A percentile compares a stretch with the other conserved stretches of the same genome.
Evolutionary conservation across 2,329 filamentous ascomycete genomes (phyloP).

Genomic region (Hyphodiscus sp.): DNA sequence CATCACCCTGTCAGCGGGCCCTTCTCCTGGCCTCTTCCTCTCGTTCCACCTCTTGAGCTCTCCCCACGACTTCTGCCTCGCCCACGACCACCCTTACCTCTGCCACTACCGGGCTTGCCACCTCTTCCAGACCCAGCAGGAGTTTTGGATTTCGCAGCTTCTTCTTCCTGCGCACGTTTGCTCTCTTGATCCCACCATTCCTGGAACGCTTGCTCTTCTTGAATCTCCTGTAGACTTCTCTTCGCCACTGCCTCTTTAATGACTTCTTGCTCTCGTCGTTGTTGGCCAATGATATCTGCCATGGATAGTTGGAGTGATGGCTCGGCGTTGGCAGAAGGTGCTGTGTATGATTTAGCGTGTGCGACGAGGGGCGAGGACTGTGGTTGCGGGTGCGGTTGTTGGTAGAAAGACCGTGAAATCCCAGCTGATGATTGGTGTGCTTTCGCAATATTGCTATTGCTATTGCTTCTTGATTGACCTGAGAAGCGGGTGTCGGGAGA

Average conservation of each 20-base stretch:
- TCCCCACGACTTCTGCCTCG: conserved; percentile 16
- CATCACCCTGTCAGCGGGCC: neutral
- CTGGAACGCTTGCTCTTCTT: conserved; percentile 94
- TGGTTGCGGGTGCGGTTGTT: conserved; percentile 21
- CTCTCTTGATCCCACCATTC: conserved; percentile 94
- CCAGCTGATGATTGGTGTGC: conserved; percentile 7
- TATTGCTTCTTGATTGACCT: conserved; percentile 39
- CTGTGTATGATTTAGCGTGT: conserved; percentile 56
- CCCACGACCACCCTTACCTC: conserved; percentile 15
- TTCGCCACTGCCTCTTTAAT: conserved; percentile 82
- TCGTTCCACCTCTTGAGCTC: conserved; percentile 1
- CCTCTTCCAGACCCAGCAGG: conserved; percentile 14
- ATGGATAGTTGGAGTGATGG: conserved; percentile 66
- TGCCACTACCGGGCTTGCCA: conserved; percentile 17
- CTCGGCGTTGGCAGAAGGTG: conserved; percentile 53
- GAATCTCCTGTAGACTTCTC: conserved; percentile 86
- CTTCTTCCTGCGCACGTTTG: conserved; percentile 50
- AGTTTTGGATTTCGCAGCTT: conserved; percentile 17
- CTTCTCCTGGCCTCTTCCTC: conserved; percentile 11
- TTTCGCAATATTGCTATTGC: conserved; percentile 12
- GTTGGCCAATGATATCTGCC: conserved; percentile 81
- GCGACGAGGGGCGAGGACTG: conserved; percentile 40
- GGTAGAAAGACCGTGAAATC: conserved; percentile 8
- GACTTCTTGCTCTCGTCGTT: conserved; percentile 75
- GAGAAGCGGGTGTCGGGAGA: conserved; percentile 59